These are phyloP conservation scores for Zoysia pacifica DNA, from an alignment of 176 grass and related monocot species.

Conservation along the genomic window DNA sequence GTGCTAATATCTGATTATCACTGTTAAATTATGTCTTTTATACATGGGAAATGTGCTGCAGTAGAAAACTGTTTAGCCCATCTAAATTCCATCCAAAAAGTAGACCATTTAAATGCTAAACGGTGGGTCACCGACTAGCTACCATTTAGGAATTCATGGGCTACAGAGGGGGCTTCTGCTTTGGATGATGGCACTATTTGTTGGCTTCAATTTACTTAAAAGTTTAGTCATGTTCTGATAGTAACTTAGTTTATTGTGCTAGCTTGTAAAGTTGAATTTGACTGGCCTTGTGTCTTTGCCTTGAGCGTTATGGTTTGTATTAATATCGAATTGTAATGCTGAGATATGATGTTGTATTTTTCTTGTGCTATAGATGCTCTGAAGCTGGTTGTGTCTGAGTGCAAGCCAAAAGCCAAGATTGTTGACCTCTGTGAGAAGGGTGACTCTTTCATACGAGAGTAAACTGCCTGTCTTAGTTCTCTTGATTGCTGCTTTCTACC, in stretches of 20 bases:
- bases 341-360: background rate
- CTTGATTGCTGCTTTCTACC: slow-evolving; percentile 13
- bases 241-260: background rate
- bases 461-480: background rate
- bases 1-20: no score
- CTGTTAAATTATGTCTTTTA: no score
- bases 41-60: no score
- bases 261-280: background rate
- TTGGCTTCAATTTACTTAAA: background rate
- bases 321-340: background rate
- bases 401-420: slow-evolving; percentile 94
- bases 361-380: slow-evolving; percentile 67
- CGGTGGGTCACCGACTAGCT: no score
- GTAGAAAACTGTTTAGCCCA: no score
- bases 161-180: background rate
- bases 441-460: slow-evolving; percentile 90
- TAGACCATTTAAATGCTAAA: no score
- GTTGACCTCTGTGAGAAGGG: slow-evolving; percentile 95
- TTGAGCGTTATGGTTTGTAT: slow-evolving; percentile 10
- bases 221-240: background rate
- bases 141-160: no score
- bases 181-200: background rate
- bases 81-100: no score
- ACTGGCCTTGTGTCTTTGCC: background rate
- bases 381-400: slow-evolving; percentile 71